Evolutionary conservation across 164 flowering plant genomes (phyloP).

Genomic region (Tetrastigma voinierianum): DNA sequence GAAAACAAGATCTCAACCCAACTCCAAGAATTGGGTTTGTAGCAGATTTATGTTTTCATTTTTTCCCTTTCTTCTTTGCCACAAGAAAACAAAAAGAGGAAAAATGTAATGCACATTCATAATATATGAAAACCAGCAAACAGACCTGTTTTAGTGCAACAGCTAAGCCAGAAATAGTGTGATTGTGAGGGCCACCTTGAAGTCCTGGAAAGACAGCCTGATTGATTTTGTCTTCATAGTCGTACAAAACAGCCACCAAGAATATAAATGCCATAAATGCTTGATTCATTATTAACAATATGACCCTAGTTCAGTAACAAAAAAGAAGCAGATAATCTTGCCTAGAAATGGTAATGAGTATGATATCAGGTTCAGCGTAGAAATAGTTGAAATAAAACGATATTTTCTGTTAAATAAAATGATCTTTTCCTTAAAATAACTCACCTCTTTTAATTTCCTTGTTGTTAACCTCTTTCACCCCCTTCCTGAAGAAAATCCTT

Average conservation of each 20-base stretch:
- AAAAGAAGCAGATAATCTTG: not conserved
- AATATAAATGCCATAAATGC: not conserved
- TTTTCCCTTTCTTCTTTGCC: not conserved
- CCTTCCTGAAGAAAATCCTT: slow-evolving; percentile 90
- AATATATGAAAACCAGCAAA: not conserved
- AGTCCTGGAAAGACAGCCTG: slow-evolving; percentile 98
- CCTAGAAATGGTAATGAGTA: not conserved
- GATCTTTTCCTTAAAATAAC: slow-evolving; percentile 9
- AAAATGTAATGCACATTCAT: not conserved
- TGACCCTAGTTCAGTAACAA: not conserved
- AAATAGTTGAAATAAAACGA: not conserved
- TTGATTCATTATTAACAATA: not conserved
- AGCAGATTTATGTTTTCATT: no score
- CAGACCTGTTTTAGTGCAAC: slow-evolving; percentile 95
- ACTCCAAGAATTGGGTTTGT: not conserved
- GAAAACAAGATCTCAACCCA: not conserved
- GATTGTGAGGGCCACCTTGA: slow-evolving; percentile 99
- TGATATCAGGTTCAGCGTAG: not conserved
- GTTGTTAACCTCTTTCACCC: slow-evolving; percentile 81
- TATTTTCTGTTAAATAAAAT: no score
- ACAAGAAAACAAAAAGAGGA: no score
- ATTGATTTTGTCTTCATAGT: slow-evolving; percentile 94
- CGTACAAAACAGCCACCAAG: slow-evolving; percentile 80
- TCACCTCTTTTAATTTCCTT: slow-evolving; percentile 79
- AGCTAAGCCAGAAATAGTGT: slow-evolving; percentile 95